Evolutionary conservation across 2,329 filamentous ascomycete species (phyloP), one percentile per base, ranked within the genome.

Genomic region (Botrytis porri): DNA sequence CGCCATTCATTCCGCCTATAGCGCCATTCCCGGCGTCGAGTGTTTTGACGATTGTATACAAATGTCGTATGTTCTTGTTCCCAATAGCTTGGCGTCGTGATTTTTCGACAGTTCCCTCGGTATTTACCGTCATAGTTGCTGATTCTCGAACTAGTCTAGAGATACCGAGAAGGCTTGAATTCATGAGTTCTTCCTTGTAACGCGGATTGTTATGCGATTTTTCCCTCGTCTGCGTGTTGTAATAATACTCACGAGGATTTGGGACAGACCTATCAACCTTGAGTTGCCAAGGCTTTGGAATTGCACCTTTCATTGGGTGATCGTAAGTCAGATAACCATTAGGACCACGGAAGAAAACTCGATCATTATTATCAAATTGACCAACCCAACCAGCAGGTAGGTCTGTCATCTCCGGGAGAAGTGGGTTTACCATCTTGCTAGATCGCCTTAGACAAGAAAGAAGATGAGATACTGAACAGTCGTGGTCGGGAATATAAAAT

Each of bases 1-100:
- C 78, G 5, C 76, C 78, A 62, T 80, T 80, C 77, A 80, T 79
- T 4, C 73, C 78, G 14, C 79, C 79, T 59, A 77, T 61, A 0
- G 16, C 69, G 18, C 77, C 78, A 25, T 75, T 71, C 1, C 76
- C 77, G 8, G 48, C 20, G 69, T 80, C 79, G 39, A 80, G 77
- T 20, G 73, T 69, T 29, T 80, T 73, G 12, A 79, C 73, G 16
- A 77, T 75, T 22, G 78, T 74, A 32, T 75, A 79, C 20, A 74
- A 25, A 22, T 76, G 54, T 32, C 77, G 74, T 54, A 75, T 67
- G 57, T 76, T 71, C 8, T 9, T n/a, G 29, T 54, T 41, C 16
- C 39, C 57, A 45, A 73, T 67, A 48, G 41, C 32, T 10, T 59
- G 59, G 20, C 73, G 69, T 22, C 67, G 72, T 63, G 70, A 67